phyloP scores from a whole-genome alignment of 306 rosid genomes.

The Canavalia ensiformis region DNA sequence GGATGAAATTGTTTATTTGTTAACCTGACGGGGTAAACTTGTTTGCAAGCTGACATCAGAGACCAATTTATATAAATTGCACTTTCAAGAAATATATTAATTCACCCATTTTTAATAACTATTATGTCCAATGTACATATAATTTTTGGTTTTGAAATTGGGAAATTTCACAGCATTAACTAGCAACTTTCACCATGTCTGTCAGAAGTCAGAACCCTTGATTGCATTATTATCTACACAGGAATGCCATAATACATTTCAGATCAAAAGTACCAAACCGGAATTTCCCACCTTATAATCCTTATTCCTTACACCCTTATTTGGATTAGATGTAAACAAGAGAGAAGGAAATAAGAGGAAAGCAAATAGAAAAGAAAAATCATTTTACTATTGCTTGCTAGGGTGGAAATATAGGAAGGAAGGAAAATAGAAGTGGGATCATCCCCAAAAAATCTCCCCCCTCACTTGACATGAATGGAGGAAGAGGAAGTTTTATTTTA shows the following conservation, averaged over 20 bases:
- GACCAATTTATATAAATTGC: background rate
- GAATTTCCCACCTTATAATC: slow-evolving; percentile 22
- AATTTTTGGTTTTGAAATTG: background rate
- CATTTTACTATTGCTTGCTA: too few species aligned
- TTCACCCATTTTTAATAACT: background rate
- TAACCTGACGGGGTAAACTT: background rate
- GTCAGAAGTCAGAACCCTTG: background rate
- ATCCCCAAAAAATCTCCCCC: too few species aligned
- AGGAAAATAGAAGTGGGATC: too few species aligned
- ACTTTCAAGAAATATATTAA: background rate
- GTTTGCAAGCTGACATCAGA: background rate
- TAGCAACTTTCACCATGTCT: slow-evolving; percentile 4
- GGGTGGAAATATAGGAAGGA: too few species aligned
- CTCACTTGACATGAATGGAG: too few species aligned
- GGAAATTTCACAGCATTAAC: background rate
- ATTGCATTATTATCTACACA: slow-evolving; percentile 5
- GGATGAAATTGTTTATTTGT: background rate
- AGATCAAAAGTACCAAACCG: slow-evolving; percentile 14
- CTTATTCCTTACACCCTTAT: background rate
- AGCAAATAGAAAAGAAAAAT: too few species aligned
- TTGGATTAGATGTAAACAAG: too few species aligned
- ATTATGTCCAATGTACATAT: background rate
- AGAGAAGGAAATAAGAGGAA: too few species aligned
- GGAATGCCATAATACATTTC: slow-evolving; percentile 8
- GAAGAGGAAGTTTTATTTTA: too few species aligned